Percentiles rank a stretch among this genome's conserved stretches.
These are phyloP conservation scores for Penicilliopsis zonata DNA, from an alignment of 495 filamentous ascomycete species.

Conservation along the genomic window DNA sequence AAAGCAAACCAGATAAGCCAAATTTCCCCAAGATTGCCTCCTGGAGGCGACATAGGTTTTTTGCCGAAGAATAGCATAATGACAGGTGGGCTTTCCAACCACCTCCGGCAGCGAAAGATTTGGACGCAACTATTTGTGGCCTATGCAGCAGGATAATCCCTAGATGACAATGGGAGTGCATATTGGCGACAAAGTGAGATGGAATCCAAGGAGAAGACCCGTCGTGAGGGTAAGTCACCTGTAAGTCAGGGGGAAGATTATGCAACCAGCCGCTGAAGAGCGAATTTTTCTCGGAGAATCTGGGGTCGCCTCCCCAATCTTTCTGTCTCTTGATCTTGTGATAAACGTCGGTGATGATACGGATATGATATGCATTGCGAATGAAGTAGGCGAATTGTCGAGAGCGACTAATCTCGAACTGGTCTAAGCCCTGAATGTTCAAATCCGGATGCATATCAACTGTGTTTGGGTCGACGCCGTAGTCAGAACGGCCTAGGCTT, in stretches of 20 bases:
- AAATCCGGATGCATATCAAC: conserved; percentile 64
- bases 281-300: conserved; percentile 67
- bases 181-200: conserved; percentile 82
- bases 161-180: conserved; percentile 88
- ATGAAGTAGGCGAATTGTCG: conserved; percentile 76
- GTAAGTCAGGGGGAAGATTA: conserved; percentile 67
- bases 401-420: conserved; percentile 63
- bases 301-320: conserved; percentile 83
- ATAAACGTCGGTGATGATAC: conserved; percentile 64
- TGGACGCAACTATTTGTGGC: conserved; percentile 70
- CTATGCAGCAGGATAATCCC: conserved; percentile 80
- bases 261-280: conserved; percentile 62
- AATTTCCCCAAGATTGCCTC: conserved; percentile 71
- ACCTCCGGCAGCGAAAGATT: conserved; percentile 58
- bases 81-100: conserved; percentile 83
- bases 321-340: conserved; percentile 69
- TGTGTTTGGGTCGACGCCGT: conserved; percentile 59
- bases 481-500: conserved; percentile 63
- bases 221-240: conserved; percentile 66
- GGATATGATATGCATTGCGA: conserved; percentile 64
- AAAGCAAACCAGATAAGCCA: conserved; percentile 70
- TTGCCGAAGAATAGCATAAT: conserved; percentile 77
- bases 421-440: conserved; percentile 54
- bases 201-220: conserved; percentile 76
- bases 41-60: conserved; percentile 80